Evolutionary conservation across 805 yeast species (phyloP).

Genomic region (Torulaspora microellipsoides): DNA sequence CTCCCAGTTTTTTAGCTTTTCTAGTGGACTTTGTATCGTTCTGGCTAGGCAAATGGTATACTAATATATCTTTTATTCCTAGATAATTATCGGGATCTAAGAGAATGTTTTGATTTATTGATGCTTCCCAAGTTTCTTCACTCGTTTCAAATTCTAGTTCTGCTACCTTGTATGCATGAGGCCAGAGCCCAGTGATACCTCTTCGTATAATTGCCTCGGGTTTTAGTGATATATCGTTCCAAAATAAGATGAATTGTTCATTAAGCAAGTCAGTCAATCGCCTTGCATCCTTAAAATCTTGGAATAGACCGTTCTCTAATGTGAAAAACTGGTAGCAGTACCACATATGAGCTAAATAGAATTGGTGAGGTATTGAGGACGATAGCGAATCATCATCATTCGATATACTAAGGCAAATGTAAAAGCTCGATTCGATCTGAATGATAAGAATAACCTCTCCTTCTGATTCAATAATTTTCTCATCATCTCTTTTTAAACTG

Average conservation of each 20-base stretch:
- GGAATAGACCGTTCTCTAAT: constrained; percentile 23
- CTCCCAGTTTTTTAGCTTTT: constrained; percentile 8
- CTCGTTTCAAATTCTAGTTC: constrained; percentile 16
- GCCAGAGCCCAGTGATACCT: constrained; percentile 24
- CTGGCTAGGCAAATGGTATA: constrained; percentile 29
- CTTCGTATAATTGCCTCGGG: constrained; percentile 22
- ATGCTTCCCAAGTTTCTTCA: constrained; percentile 27
- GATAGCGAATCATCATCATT: constrained; percentile 6
- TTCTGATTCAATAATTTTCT: constrained; percentile 29
- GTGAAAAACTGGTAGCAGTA: constrained; percentile 28
- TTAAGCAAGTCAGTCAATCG: constrained; percentile 28
- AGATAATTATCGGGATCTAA: constrained; percentile 28
- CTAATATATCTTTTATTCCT: constrained; percentile 29
- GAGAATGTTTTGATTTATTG: constrained; percentile 25
- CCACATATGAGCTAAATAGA: constrained; percentile 24
- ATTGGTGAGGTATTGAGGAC: constrained; percentile 27
- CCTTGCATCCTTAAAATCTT: constrained; percentile 24
- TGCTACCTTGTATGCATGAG: constrained; percentile 23
- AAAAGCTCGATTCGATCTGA: constrained; percentile 29
- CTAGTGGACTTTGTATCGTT: neutral
- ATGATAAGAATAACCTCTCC: constrained; percentile 27
- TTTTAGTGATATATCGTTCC: constrained; percentile 29
- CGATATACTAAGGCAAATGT: constrained; percentile 25
- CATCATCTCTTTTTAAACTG: constrained; percentile 9
- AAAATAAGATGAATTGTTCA: constrained; percentile 30